A percentile compares a stretch with the other conserved stretches of the same genome.
phyloP scores from a whole-genome alignment of 1,284 basidiomycete genomes.

The Boletus sp. region DNA sequence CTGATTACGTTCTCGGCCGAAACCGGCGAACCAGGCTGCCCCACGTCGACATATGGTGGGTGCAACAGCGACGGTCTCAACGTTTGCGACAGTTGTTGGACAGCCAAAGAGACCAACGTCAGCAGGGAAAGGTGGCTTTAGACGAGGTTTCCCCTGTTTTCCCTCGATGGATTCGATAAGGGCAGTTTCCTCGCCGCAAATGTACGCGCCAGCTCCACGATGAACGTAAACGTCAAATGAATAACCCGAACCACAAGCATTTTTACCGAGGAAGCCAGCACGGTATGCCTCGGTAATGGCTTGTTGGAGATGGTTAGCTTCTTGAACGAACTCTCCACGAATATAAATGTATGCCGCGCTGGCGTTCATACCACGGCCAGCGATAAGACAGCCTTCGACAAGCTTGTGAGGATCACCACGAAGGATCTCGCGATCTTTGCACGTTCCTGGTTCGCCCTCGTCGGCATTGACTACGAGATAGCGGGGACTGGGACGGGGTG shows the following conservation, averaged over 20 bases:
- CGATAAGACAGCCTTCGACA: slow-evolving; percentile 95
- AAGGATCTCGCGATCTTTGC: slow-evolving; percentile 98
- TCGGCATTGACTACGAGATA: slow-evolving; percentile 98
- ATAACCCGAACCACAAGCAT: slow-evolving; percentile 92
- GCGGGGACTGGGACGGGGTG: slow-evolving; percentile 58
- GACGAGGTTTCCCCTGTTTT: slow-evolving; percentile 95
- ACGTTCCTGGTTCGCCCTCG: slow-evolving; percentile 98
- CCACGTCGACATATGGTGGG: slow-evolving; percentile 96
- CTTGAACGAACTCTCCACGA: slow-evolving; percentile 96
- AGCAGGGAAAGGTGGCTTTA: slow-evolving; percentile 99
- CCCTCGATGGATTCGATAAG: slow-evolving; percentile 96
- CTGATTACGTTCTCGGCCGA: slow-evolving; percentile 90
- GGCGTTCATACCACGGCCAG: slow-evolving; percentile 97
- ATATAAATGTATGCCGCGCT: slow-evolving; percentile 98
- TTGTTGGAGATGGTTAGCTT: slow-evolving; percentile 89
- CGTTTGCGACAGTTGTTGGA: slow-evolving; percentile 96
- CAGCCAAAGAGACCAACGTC: slow-evolving; percentile 97
- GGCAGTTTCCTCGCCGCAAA: slow-evolving; percentile 98
- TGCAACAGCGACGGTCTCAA: slow-evolving; percentile 96
- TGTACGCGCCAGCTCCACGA: slow-evolving; percentile 96
- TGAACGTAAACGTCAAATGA: slow-evolving; percentile 96
- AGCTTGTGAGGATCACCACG: slow-evolving; percentile 98
- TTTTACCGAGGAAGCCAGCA: slow-evolving; percentile 87
- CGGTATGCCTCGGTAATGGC: slow-evolving; percentile 96
- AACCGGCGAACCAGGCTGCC: slow-evolving; percentile 87